Evolutionary conservation across 176 grass and related monocot genomes (phyloP).

Genomic region (Eleusine coracana): DNA sequence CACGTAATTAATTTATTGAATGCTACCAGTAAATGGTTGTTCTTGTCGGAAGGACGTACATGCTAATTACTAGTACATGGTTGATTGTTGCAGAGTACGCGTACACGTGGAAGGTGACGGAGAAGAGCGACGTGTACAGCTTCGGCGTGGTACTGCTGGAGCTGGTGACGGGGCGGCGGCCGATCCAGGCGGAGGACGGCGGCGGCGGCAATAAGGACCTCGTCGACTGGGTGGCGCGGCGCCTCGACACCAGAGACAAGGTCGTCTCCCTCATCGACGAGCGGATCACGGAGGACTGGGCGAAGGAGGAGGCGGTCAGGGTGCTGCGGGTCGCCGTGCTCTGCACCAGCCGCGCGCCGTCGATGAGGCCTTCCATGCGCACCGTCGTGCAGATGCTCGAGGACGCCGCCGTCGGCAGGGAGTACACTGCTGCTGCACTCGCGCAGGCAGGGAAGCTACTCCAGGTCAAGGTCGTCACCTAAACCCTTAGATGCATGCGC

Average conservation of each 20-base stretch:
- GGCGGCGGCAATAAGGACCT: conserved; percentile 62
- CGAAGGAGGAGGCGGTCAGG: conserved; percentile 58
- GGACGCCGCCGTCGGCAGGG: conserved; percentile 44
- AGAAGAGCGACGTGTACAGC: conserved; percentile 90
- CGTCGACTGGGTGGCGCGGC: conserved; percentile 63
- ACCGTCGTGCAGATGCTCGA: conserved; percentile 92
- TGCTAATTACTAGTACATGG: neutral
- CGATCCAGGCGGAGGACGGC: conserved; percentile 44
- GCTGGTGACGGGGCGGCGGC: conserved; percentile 58
- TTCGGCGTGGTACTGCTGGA: conserved; percentile 81
- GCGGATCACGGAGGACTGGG: conserved; percentile 51
- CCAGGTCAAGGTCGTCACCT: conserved; percentile 43
- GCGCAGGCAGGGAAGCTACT: conserved; percentile 18
- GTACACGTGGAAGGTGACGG: conserved; percentile 81
- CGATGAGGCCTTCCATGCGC: conserved; percentile 81
- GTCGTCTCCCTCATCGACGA: conserved; percentile 50
- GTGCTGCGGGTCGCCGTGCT: conserved; percentile 66
- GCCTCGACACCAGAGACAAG: conserved; percentile 58
- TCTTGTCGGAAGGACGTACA: neutral
- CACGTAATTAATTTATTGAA: too few species aligned
- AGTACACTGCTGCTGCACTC: neutral
- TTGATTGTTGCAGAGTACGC: conserved; percentile 54
- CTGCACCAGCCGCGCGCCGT: conserved; percentile 67
- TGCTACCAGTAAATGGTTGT: neutral
- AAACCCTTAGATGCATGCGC: too few species aligned